phyloP scores from a whole-genome alignment of 2,329 filamentous ascomycete species.

The Beauveria australis region DNA sequence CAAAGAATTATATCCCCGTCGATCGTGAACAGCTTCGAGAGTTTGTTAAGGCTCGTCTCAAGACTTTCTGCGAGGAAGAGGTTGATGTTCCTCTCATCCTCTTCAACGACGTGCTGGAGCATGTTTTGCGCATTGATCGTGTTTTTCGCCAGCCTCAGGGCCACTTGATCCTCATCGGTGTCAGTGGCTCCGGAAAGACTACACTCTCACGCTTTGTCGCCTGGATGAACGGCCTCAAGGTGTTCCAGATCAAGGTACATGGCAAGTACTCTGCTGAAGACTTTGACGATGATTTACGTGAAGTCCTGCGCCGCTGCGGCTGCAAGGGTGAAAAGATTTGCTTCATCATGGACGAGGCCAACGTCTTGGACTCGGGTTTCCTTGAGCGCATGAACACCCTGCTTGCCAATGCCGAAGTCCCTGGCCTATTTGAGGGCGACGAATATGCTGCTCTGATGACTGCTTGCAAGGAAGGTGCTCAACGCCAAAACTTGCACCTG shows the following conservation, averaged over 20 bases:
- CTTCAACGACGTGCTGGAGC: conserved; percentile 99
- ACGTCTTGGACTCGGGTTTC: conserved; percentile 97
- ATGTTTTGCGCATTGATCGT: conserved; percentile 94
- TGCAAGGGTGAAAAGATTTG: conserved; percentile 99
- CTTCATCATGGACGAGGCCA: conserved; percentile 99
- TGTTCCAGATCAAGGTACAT: conserved; percentile 99
- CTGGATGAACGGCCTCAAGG: conserved; percentile 99
- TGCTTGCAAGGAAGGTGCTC: conserved; percentile 94
- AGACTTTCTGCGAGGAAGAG: conserved; percentile 98
- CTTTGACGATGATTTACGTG: conserved; percentile 94
- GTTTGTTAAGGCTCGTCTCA: conserved; percentile 93
- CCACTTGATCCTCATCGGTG: conserved; percentile 95
- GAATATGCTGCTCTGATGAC: conserved; percentile 99
- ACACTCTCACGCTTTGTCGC: conserved; percentile 96
- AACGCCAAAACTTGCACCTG: conserved; percentile 86
- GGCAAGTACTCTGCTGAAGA: conserved; percentile 97
- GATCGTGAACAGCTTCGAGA: conserved; percentile 91
- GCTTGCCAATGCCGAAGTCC: conserved; percentile 97
- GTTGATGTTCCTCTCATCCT: conserved; percentile 96
- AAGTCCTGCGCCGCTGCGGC: conserved; percentile 84
- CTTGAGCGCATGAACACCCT: conserved; percentile 98
- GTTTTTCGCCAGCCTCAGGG: conserved; percentile 98
- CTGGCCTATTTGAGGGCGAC: conserved; percentile 97
- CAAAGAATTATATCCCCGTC: conserved; percentile 96
- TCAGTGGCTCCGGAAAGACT: conserved; percentile 97